phyloP scores from a whole-genome alignment of 768 basidiomycete species.

The Amanita rubescens region DNA sequence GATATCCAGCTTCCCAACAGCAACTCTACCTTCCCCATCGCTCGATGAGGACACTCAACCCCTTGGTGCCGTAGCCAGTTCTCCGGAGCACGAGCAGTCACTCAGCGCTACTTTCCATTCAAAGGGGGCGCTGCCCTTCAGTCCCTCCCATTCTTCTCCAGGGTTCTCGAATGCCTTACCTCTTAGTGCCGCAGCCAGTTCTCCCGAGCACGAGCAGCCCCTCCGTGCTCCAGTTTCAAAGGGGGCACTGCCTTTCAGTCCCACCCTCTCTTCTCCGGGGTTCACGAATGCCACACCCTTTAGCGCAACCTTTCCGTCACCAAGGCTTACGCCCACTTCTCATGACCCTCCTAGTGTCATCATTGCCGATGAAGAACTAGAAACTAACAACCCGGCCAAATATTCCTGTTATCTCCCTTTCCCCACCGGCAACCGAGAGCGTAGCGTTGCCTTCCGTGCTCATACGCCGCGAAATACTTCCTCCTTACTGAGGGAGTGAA shows the following conservation, averaged over 20 bases:
- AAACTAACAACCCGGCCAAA: background rate
- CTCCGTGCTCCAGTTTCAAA: background rate
- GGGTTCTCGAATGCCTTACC: background rate
- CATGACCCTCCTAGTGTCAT: background rate
- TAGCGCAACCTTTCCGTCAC: too few relatives aligned
- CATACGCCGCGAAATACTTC: background rate
- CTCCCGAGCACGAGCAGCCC: too few relatives aligned
- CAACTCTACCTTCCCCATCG: too few relatives aligned
- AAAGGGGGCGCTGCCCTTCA: too few relatives aligned
- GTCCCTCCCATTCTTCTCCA: background rate
- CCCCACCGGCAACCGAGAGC: conserved; percentile 1
- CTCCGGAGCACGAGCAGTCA: too few relatives aligned
- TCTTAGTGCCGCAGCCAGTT: too few relatives aligned
- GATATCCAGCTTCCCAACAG: background rate
- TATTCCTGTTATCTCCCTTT: conserved; percentile 6
- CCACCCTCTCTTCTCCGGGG: background rate
- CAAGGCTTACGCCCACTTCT: background rate
- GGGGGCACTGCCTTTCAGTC: too few relatives aligned
- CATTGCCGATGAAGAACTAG: background rate
- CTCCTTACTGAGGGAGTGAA: background rate
- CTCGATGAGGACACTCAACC: too few relatives aligned
- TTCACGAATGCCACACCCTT: too few relatives aligned
- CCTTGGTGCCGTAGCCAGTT: too few relatives aligned
- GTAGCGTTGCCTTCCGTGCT: background rate
- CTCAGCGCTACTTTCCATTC: too few relatives aligned